phyloP scores from a whole-genome alignment of 75 land plant species.

The Isoetes taiwanensis region DNA sequence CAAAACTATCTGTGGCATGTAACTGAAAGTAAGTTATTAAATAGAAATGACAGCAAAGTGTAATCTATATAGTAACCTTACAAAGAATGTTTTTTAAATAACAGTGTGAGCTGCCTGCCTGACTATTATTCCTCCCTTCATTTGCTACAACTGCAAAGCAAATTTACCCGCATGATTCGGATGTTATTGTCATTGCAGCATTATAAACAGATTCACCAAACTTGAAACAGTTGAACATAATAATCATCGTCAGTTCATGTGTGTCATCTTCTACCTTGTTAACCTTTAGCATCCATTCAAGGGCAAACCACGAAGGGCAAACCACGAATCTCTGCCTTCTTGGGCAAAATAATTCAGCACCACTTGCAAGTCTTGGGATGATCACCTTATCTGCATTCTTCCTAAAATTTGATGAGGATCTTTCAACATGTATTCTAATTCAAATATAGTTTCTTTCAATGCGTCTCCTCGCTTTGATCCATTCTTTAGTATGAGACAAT shows the following conservation, averaged over 20 bases:
- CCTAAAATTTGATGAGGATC: neutral
- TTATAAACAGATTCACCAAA: too few relatives aligned
- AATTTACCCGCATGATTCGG: too few relatives aligned
- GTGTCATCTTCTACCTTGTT: neutral
- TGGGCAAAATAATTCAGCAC: neutral
- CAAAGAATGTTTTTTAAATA: too few relatives aligned
- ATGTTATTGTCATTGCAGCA: too few relatives aligned
- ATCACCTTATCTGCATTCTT: neutral
- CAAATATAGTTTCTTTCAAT: neutral
- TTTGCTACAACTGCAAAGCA: too few relatives aligned
- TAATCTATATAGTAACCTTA: too few relatives aligned
- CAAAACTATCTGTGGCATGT: too few relatives aligned
- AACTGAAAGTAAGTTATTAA: too few relatives aligned
- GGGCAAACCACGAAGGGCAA: neutral
- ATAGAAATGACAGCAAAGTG: too few relatives aligned
- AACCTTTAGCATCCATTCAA: neutral
- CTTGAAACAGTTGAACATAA: neutral
- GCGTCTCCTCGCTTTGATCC: neutral
- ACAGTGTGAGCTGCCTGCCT: too few relatives aligned
- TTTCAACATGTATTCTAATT: neutral
- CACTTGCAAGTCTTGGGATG: neutral
- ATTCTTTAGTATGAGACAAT: too few relatives aligned
- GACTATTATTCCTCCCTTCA: too few relatives aligned
- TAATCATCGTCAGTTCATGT: neutral
- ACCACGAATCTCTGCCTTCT: neutral